These are phyloP conservation scores for Boletus rex-veris DNA, from an alignment of 768 basidiomycete species.

Conservation along the genomic window DNA sequence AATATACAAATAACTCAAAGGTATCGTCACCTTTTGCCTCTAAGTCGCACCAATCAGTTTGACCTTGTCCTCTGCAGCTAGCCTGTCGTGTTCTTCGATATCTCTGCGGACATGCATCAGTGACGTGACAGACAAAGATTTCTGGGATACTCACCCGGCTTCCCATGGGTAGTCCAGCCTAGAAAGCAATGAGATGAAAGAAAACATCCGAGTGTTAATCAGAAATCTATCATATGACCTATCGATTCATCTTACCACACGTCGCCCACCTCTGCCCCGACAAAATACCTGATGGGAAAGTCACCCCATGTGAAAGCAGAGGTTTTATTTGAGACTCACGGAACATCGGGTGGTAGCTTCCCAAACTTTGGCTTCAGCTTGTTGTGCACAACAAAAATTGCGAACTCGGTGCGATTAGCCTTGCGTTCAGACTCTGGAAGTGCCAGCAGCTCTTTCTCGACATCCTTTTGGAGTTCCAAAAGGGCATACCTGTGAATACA, in stretches of 20 bases:
- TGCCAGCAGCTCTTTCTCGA: conserved; percentile 61
- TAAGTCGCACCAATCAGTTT: conserved; percentile 2
- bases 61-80: conserved; percentile 45
- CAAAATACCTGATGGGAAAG: conserved; percentile 58
- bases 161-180: conserved; percentile 90
- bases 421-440: conserved; percentile 73
- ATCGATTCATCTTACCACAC: conserved; percentile 54
- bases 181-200: conserved; percentile 11
- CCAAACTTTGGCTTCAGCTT: conserved; percentile 87
- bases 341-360: conserved; percentile 59
- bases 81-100: conserved; percentile 72
- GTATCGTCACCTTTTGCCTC: neutral
- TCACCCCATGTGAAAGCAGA: neutral
- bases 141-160: conserved; percentile 49
- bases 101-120: conserved; percentile 41
- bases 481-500: conserved; percentile 70
- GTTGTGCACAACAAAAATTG: conserved; percentile 92
- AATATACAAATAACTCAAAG: neutral
- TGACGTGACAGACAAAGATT: neutral
- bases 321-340: conserved; percentile 41
- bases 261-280: conserved; percentile 71
- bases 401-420: conserved; percentile 77
- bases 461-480: conserved; percentile 85
- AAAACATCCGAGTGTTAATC: conserved; percentile 3
- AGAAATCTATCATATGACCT: conserved; percentile 7